Evolutionary conservation across 495 filamentous ascomycete genomes (phyloP).

Genomic region (Xylaria castorea): DNA sequence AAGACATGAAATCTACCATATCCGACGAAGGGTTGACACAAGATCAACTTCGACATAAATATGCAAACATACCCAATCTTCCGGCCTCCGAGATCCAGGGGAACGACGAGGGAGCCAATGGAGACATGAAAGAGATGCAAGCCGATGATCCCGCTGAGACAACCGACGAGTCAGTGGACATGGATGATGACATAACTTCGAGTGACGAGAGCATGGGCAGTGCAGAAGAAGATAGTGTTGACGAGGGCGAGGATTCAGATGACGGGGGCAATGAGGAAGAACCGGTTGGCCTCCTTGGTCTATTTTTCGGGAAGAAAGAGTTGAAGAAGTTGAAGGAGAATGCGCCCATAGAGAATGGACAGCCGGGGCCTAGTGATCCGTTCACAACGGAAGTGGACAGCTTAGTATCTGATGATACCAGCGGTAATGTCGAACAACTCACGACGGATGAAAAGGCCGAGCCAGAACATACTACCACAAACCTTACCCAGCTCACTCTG

Average conservation of each 20-base stretch:
- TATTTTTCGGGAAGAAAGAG: constrained; percentile 62
- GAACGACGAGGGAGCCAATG: constrained; percentile 31
- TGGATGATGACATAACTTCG: constrained; percentile 84
- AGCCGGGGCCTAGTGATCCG: background rate
- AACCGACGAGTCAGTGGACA: constrained; percentile 83
- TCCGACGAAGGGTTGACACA: constrained; percentile 77
- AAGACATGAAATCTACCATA: constrained; percentile 63
- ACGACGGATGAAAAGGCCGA: background rate
- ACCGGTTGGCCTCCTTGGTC: constrained; percentile 68
- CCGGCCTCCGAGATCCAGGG: constrained; percentile 23
- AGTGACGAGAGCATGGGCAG: constrained; percentile 63
- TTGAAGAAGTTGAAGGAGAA: constrained; percentile 50
- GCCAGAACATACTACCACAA: background rate
- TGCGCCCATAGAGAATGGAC: background rate
- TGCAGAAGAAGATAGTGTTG: constrained; percentile 48
- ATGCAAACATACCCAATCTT: constrained; percentile 67
- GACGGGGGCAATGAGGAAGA: constrained; percentile 61
- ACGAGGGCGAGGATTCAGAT: constrained; percentile 52
- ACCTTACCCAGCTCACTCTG: background rate
- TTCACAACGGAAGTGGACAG: background rate
- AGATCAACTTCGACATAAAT: constrained; percentile 80
- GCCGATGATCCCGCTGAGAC: constrained; percentile 71
- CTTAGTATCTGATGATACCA: background rate
- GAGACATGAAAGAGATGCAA: constrained; percentile 47
- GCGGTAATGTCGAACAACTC: background rate